Percentiles rank a stretch among this genome's conserved stretches.
Conservation (phyloP, 2,329 filamentous ascomycete genomes). For the Rhynchosporium secalis region DNA sequence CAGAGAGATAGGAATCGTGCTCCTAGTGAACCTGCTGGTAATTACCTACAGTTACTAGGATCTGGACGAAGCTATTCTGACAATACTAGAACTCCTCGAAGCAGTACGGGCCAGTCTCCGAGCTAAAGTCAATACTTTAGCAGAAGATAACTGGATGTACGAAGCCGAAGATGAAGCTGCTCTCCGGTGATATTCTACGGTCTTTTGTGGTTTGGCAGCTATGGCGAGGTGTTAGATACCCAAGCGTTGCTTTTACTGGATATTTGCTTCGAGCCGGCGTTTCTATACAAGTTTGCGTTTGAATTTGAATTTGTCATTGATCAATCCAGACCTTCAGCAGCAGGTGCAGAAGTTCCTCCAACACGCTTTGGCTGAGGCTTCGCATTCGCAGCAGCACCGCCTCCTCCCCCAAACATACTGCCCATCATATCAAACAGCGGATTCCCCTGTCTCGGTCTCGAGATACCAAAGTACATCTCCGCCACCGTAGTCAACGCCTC, state of each 20-base stretch:
- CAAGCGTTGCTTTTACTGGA: constrained; percentile 22
- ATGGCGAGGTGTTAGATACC: constrained; percentile 31
- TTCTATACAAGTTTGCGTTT: background rate
- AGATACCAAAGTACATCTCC: constrained; percentile 96
- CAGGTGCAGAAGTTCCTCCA: constrained; percentile 46
- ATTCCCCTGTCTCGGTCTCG: constrained; percentile 84
- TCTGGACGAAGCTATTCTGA: constrained; percentile 19
- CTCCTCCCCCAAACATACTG: constrained; percentile 81
- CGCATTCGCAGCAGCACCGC: constrained; percentile 44
- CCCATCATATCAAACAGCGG: constrained; percentile 98
- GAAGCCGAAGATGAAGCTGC: constrained; percentile 50
- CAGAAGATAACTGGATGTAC: constrained; percentile 92
- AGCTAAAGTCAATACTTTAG: constrained; percentile 69
- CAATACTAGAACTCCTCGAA: constrained; percentile 62
- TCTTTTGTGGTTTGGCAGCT: constrained; percentile 13
- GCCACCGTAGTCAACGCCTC: constrained; percentile 83
- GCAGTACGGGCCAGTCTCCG: constrained; percentile 68
- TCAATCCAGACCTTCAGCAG: constrained; percentile 61
- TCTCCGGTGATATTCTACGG: constrained; percentile 22
- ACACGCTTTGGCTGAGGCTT: constrained; percentile 42
- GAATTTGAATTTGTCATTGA: constrained; percentile 5
- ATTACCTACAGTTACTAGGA: constrained; percentile 26
- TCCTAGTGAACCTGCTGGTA: constrained; percentile 66
- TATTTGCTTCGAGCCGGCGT: constrained; percentile 17
- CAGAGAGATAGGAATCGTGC: constrained; percentile 55